phyloP scores from a whole-genome alignment of 805 yeast genomes.

The Alloascoidea hylecoeti region DNA sequence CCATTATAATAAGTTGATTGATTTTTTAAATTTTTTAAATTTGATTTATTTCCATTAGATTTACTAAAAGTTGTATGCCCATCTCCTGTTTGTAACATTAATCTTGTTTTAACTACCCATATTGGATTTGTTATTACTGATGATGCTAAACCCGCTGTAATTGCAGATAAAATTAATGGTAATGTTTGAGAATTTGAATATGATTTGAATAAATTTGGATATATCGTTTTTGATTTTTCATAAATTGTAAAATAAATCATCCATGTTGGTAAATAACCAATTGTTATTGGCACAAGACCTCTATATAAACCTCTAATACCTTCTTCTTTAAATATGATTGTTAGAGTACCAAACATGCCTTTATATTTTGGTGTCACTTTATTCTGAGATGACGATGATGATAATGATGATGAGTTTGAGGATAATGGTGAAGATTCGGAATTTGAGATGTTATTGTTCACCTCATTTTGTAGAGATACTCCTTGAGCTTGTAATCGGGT shows the following conservation, averaged over 20 bases:
- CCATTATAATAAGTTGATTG: slow-evolving; percentile 40
- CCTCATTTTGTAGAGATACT: slow-evolving; percentile 16
- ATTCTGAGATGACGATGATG: slow-evolving; percentile 1
- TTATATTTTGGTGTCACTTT: slow-evolving; percentile 24
- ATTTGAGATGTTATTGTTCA: too few species aligned
- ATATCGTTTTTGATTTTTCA: slow-evolving; percentile 54
- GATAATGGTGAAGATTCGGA: too few species aligned
- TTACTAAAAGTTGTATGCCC: slow-evolving; percentile 23
- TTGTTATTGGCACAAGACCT: slow-evolving; percentile 81
- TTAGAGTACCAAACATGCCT: slow-evolving; percentile 51
- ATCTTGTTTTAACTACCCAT: slow-evolving; percentile 93
- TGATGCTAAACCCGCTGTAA: slow-evolving; percentile 80
- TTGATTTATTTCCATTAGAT: slow-evolving; percentile 14
- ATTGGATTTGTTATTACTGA: slow-evolving; percentile 85
- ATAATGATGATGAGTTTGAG: too few species aligned
- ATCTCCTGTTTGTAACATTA: slow-evolving; percentile 69
- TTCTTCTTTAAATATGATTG: slow-evolving; percentile 58
- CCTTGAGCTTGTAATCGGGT: slow-evolving; percentile 93
- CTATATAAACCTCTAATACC: slow-evolving; percentile 76
- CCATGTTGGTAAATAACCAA: slow-evolving; percentile 97
- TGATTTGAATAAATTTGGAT: slow-evolving; percentile 26
- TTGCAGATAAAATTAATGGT: slow-evolving; percentile 42
- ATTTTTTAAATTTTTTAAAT: slow-evolving; percentile 12
- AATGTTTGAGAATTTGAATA: slow-evolving; percentile 6
- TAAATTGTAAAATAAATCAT: slow-evolving; percentile 88